phyloP scores from a whole-genome alignment of 345 rosid species.

The Gossypium turneri region DNA sequence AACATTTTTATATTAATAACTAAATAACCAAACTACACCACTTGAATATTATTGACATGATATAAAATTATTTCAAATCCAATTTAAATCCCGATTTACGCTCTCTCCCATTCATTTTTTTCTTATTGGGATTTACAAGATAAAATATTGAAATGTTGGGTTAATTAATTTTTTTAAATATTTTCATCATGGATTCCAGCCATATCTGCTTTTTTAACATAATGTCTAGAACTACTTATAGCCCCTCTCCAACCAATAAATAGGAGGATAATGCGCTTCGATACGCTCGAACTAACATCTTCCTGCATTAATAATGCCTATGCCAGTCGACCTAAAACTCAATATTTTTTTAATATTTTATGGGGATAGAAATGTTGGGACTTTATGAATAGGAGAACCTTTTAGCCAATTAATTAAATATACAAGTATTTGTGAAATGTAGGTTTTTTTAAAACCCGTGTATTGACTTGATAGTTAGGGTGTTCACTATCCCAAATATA shows the following conservation, averaged over 20 bases:
- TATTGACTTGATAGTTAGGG: accelerated
- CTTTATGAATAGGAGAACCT: background rate
- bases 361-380: too few relatives aligned
- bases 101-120: background rate
- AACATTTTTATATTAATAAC: too few relatives aligned
- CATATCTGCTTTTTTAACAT: too few relatives aligned
- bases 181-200: accelerated
- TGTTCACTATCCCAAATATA: accelerated
- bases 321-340: accelerated
- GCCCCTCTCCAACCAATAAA: too few relatives aligned
- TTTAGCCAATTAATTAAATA: background rate
- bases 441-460: background rate
- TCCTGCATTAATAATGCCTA: accelerated
- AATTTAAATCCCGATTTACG: too few relatives aligned
- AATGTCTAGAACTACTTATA: too few relatives aligned
- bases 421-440: background rate
- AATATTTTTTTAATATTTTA: too few relatives aligned
- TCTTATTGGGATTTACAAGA: background rate
- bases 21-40: too few relatives aligned
- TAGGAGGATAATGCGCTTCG: too few relatives aligned
- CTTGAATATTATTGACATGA: too few relatives aligned
- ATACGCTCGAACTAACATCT: accelerated
- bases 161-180: too few relatives aligned
- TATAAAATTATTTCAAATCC: too few relatives aligned
- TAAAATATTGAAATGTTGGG: background rate